These are phyloP conservation scores for Rhodotorula taiwanensis DNA, from an alignment of 768 basidiomycete species.

Conservation along the genomic window DNA sequence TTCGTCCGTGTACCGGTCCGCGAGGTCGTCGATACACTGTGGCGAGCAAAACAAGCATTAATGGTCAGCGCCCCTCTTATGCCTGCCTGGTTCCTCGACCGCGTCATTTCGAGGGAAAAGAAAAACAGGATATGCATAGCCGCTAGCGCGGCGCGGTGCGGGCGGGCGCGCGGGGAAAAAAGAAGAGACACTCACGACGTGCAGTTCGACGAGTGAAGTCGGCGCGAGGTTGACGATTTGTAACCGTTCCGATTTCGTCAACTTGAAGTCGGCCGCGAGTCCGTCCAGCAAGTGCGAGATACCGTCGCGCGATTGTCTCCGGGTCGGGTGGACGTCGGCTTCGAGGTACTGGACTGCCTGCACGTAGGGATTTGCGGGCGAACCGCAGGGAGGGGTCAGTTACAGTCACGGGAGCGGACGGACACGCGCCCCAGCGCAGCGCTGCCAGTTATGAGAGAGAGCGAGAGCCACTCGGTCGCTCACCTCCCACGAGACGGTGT, in stretches of 20 bases:
- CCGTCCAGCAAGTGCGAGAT: conserved; percentile 61
- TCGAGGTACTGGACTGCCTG: conserved; percentile 82
- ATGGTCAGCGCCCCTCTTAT: no score
- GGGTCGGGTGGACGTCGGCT: conserved; percentile 63
- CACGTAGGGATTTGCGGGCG: background rate
- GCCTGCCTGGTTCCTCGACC: no score
- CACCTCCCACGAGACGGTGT: conserved; percentile 35
- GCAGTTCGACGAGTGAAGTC: conserved; percentile 71
- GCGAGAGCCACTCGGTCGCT: background rate
- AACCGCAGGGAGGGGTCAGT: no score
- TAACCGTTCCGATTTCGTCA: conserved; percentile 87
- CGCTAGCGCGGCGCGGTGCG: no score
- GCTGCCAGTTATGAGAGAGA: background rate
- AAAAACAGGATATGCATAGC: no score
- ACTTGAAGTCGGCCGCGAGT: conserved; percentile 58
- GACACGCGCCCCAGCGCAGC: no score
- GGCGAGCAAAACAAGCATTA: background rate
- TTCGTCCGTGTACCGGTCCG: conserved; percentile 67
- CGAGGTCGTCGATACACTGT: conserved; percentile 88
- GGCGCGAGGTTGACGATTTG: conserved; percentile 88
- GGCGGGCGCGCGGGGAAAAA: no score
- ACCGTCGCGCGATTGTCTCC: conserved; percentile 58
- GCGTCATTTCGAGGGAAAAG: no score
- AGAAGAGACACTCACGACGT: conserved; percentile 59
- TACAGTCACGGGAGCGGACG: no score